Evolutionary conservation across 306 rosid species (phyloP), one percentile per base, ranked within the genome.

Genomic region (Vigna hirtella): DNA sequence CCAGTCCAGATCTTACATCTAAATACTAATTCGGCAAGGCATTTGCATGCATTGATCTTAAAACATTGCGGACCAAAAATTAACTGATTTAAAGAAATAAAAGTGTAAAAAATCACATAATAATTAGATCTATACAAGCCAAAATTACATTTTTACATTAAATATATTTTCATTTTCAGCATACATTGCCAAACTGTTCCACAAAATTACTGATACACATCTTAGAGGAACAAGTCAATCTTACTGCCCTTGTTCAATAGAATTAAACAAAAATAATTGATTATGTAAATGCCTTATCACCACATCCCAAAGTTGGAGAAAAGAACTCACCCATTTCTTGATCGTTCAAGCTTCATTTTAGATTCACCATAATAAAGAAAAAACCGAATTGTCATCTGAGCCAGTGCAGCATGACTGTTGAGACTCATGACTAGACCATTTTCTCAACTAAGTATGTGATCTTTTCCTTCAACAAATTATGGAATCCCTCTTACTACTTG

Each of bases 401-500:
- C 20, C 40, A 16, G 22, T n/a, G 53, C 59, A 24, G 53, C 59
- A 24, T 42, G 12, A 9, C 64, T 64, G 18, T 52, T 13, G 48
- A 42, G 73, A 17, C 26, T 7, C 70, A 32, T 57, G 67, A 30
- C 52, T 65, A 43, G 8, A 66, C 59, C 59, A 59, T 65, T 72
- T 75, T 77, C 77, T 48, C 68, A 82, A 28, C 57, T 34, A 83
- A 48, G 77, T 68, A n/a, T 79, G 68, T 83, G 49, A 74, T 86
- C 47, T 80, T 76, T 66, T 66, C 83, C 69, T 63, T 73, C 62
- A 64, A 56, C 67, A 52, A 77, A 81, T 66, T 78, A 62, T 10
- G 34, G 66, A 55, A 70, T 40, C 50, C 98, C 96, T 76, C 80
- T 79, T 8, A 93, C 65, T 66, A 96, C 90, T 63, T 75, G 85